These are phyloP conservation scores for Gracilaria domingensis DNA, from an alignment of 23 red algal species.

Conservation along the genomic window DNA sequence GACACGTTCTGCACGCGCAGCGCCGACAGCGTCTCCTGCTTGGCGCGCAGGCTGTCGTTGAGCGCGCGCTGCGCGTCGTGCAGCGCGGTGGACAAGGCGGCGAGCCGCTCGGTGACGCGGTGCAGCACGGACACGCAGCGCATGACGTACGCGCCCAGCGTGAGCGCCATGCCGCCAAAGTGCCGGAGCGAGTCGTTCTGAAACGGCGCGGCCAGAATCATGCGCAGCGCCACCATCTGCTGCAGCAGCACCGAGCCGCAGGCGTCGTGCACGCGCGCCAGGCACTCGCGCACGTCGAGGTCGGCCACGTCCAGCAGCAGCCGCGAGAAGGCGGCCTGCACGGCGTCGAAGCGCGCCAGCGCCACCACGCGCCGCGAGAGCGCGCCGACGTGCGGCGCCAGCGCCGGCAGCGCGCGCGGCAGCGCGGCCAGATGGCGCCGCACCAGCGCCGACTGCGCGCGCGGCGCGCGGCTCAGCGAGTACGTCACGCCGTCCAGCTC, in stretches of 20 bases:
- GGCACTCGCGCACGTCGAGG: neutral
- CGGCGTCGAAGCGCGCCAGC: neutral
- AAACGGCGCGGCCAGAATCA: neutral
- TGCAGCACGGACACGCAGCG: neutral
- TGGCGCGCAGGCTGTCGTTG: neutral
- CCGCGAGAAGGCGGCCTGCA: neutral
- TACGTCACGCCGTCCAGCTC: neutral
- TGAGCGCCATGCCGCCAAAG: neutral
- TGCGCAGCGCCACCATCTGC: neutral
- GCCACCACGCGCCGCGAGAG: neutral
- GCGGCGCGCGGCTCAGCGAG: neutral
- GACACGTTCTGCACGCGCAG: slow-evolving; percentile 21
- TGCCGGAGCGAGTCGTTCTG: slow-evolving; percentile 3
- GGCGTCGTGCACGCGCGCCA: neutral
- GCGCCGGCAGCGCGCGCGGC: neutral
- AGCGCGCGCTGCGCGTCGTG: neutral
- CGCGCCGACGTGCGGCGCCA: neutral
- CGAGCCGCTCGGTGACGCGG: neutral
- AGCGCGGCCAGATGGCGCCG: neutral
- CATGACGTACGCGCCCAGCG: neutral
- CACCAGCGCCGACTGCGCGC: neutral
- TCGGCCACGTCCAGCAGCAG: neutral
- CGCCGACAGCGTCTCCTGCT: neutral
- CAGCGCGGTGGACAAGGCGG: neutral
- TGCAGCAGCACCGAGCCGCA: neutral